Percentiles rank a stretch among this genome's conserved stretches.
Evolutionary conservation across 768 basidiomycete genomes (phyloP).

Genomic region (Amanita pseudoporphyria): DNA sequence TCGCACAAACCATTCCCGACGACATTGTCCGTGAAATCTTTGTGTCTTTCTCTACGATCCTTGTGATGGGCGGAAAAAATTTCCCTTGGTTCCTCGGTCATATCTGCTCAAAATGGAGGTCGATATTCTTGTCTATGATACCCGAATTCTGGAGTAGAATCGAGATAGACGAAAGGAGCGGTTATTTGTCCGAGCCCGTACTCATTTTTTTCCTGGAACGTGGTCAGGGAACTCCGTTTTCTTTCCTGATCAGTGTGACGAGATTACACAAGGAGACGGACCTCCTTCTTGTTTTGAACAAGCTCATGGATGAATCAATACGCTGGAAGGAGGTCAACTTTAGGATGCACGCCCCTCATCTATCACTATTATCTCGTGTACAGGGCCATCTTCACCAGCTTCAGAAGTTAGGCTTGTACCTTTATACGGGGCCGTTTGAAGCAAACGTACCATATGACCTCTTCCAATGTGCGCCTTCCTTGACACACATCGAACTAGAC

Average conservation of each 20-base stretch:
- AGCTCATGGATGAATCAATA: neutral
- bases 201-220: neutral
- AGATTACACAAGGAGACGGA: neutral
- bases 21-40: neutral
- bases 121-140: neutral
- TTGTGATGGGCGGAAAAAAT: neutral
- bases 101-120: neutral
- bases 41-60: neutral
- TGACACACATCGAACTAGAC: neutral
- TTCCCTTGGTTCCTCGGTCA: neutral
- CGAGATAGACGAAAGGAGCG: neutral
- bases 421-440: neutral
- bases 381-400: neutral
- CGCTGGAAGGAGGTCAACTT: neutral
- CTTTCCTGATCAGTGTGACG: neutral
- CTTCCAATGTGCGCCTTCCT: neutral
- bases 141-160: neutral
- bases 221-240: neutral
- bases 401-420: neutral
- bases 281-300: neutral
- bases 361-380: neutral
- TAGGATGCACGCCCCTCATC: neutral
- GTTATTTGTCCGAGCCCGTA: neutral
- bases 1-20: neutral
- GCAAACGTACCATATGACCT: neutral